Percentiles rank a stretch among this genome's conserved stretches.
phyloP scores from a whole-genome alignment of 208 protist genomes.

The Acanthamoeba castellanii region DNA sequence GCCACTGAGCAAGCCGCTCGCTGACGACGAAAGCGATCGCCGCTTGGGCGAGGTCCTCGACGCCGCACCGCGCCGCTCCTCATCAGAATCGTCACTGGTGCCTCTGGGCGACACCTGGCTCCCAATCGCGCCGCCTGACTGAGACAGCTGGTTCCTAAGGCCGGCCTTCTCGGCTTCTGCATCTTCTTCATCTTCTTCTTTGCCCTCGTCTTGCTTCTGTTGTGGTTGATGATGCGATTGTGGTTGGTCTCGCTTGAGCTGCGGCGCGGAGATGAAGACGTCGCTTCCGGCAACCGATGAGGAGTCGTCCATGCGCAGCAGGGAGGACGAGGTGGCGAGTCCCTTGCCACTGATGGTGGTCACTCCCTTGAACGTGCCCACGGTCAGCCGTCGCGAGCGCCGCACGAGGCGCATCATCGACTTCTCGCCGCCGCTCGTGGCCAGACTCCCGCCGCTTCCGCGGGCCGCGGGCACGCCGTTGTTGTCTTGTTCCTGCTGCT shows the following conservation, averaged over 20 bases:
- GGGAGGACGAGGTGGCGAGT: neutral
- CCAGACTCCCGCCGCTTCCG: neutral
- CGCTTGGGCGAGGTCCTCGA: neutral
- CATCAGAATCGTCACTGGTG: neutral
- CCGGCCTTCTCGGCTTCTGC: neutral
- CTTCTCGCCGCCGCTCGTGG: neutral
- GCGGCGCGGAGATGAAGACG: neutral
- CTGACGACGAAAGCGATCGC: neutral
- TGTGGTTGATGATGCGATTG: no score
- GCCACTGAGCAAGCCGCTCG: neutral
- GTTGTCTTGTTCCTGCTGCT: neutral
- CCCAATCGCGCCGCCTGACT: neutral
- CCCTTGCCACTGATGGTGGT: neutral
- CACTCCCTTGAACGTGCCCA: neutral
- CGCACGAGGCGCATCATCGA: neutral
- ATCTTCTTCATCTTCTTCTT: no score
- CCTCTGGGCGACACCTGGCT: neutral
- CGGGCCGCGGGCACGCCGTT: neutral
- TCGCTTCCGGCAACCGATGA: neutral
- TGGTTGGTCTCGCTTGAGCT: neutral
- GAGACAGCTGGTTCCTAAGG: neutral
- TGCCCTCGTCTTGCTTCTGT: neutral
- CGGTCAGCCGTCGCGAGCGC: neutral
- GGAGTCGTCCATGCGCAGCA: neutral
- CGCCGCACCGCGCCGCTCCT: no score